Evolutionary conservation across 2,329 filamentous ascomycete species (phyloP), one percentile per base, ranked within the genome.

Genomic region (Myriangium duriaei): DNA sequence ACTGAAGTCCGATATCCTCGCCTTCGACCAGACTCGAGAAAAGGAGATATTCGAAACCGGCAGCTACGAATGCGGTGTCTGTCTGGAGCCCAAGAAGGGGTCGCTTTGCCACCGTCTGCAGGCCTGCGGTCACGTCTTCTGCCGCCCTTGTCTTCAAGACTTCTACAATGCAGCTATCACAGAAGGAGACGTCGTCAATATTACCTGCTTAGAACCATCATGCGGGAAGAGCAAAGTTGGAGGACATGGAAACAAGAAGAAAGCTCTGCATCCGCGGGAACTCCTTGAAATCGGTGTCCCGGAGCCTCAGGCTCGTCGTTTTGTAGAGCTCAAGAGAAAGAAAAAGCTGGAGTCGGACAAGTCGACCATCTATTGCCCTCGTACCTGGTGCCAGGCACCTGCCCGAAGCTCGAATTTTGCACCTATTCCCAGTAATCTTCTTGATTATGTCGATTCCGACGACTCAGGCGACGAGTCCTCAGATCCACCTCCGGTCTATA

Each of bases 81-180:
- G 87, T 54, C 61, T 95, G 32, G 88, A 96, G 57, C 86, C 86
- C 1, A 94, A 94, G 59, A 95, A 92, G 56, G 91, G 91, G 1
- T 60, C 65, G 0, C 71, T 67, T 9, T 96, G 91, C 56, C 81
- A 96, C 61, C 74, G 75, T 30, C 78, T 96, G 69, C 61, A 81
- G 32, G 76, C 79, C 42, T 98, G 91, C 57, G 76, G 75, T 0
- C 88, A 98, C 55, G 85, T 96, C 26, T 98, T 96, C 54, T 98
- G 91, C 57, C 64, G 79, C 12, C 60, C 74, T n/a, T 98, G 91
- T 52, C 66, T 98, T 2, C 79, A 83, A 45, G 84, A 88, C 49
- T 95, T 88, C 49, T 96, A 93, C 67, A 84, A 80, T 48, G 79
- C 76, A 45, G 86, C 84, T 47, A 95, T 98, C 50, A 75, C 68